Evolutionary conservation across 176 grass and related monocot species (phyloP).

Genomic region (Hordeum marinum): DNA sequence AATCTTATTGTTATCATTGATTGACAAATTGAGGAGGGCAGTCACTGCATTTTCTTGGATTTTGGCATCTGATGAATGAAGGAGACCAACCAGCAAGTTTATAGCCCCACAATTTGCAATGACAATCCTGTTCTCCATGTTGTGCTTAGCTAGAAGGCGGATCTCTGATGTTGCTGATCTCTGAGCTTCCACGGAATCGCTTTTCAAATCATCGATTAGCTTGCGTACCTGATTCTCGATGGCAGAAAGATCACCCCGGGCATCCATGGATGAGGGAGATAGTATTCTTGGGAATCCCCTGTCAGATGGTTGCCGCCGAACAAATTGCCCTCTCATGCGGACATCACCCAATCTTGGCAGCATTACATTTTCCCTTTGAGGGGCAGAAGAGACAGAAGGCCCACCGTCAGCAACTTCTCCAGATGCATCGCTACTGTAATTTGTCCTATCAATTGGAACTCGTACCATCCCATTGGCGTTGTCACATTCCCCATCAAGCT

Average conservation of each 20-base stretch:
- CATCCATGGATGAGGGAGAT: conserved; percentile 53
- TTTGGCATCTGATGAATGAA: conserved; percentile 56
- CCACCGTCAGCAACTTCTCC: conserved; percentile 50
- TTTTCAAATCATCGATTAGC: conserved; percentile 65
- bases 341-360: conserved; percentile 35
- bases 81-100: conserved; percentile 67
- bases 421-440: conserved; percentile 58
- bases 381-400: conserved; percentile 35
- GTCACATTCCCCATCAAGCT: conserved; percentile 38
- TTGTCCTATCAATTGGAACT: conserved; percentile 50
- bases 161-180: conserved; percentile 58
- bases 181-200: conserved; percentile 54
- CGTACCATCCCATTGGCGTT: conserved; percentile 22
- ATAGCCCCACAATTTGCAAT: conserved; percentile 81
- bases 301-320: conserved; percentile 51
- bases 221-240: conserved; percentile 73
- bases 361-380: conserved; percentile 47
- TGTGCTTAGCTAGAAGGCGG: conserved; percentile 83
- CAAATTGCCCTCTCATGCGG: conserved; percentile 39
- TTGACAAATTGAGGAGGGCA: conserved; percentile 83
- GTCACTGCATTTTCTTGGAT: conserved; percentile 93
- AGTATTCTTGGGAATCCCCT: conserved; percentile 61
- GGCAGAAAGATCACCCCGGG: conserved; percentile 62
- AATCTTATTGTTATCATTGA: conserved; percentile 97
- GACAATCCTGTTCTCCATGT: conserved; percentile 93